Evolutionary conservation across 139 green algal genomes (phyloP).

Genomic region (Axilococcus clingmanii): DNA sequence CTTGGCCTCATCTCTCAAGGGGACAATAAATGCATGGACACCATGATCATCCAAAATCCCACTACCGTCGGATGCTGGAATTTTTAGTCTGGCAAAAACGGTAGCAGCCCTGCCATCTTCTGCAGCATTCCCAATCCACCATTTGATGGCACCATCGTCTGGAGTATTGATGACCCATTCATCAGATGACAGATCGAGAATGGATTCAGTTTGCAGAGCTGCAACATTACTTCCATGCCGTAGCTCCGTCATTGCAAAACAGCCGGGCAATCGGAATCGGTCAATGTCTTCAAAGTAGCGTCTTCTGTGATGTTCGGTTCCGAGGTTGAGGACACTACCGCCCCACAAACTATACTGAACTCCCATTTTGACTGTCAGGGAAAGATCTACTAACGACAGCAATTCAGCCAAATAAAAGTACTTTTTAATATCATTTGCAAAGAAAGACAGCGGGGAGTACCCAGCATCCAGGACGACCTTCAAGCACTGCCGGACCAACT

Average conservation of each 20-base stretch:
- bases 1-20: constrained; percentile 40
- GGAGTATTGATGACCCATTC: constrained; percentile 74
- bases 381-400: constrained; percentile 59
- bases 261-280: constrained; percentile 50
- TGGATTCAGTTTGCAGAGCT: constrained; percentile 62
- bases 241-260: constrained; percentile 88
- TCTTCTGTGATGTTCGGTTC: constrained; percentile 53
- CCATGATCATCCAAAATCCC: constrained; percentile 64
- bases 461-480: constrained; percentile 42
- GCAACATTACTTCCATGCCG: constrained; percentile 73
- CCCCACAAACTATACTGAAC: constrained; percentile 77
- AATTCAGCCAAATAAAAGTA: constrained; percentile 63
- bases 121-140: constrained; percentile 73
- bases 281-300: constrained; percentile 77
- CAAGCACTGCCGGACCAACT: constrained; percentile 57
- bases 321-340: constrained; percentile 59
- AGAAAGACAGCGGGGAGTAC: constrained; percentile 52
- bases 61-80: constrained; percentile 42
- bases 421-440: constrained; percentile 38
- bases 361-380: constrained; percentile 64
- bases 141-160: constrained; percentile 74
- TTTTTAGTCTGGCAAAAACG: constrained; percentile 72
- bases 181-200: constrained; percentile 63
- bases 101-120: constrained; percentile 63
- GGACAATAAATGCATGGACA: constrained; percentile 74